Conservation (phyloP, 2,329 filamentous ascomycete species). For the Samsoniella hepiali region DNA sequence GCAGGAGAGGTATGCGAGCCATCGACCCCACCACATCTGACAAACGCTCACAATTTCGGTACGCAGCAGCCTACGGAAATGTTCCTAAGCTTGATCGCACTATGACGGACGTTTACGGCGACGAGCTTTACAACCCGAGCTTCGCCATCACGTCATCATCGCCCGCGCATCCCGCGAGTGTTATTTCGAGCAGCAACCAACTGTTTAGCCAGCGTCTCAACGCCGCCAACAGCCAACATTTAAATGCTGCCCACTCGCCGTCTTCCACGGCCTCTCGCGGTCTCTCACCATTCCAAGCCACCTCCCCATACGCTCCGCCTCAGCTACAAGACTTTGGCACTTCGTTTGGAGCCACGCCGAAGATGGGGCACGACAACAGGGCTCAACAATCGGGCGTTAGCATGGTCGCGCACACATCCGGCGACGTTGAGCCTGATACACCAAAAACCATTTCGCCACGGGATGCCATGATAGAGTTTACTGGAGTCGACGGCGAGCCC, state of each 20-base stretch:
- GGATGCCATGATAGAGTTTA: conserved; percentile 83
- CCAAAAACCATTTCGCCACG: conserved; percentile 94
- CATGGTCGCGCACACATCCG: conserved; percentile 39
- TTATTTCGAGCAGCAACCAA: conserved; percentile 50
- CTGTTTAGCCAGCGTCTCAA: conserved; percentile 74
- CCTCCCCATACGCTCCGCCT: conserved; percentile 57
- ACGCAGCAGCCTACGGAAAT: conserved; percentile 54
- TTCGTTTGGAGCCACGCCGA: conserved; percentile 42
- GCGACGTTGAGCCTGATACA: conserved; percentile 43
- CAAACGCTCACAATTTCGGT: conserved; percentile 58
- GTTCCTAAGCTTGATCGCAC: conserved; percentile 79
- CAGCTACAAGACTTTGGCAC: conserved; percentile 42
- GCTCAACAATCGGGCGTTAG: conserved; percentile 55
- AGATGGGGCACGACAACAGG: conserved; percentile 59
- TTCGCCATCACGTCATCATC: conserved; percentile 58
- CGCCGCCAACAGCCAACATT: conserved; percentile 71
- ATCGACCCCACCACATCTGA: conserved; percentile 13
- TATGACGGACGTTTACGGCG: conserved; percentile 79
- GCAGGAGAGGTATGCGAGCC: conserved; percentile 51
- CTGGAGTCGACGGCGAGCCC: conserved; percentile 67
- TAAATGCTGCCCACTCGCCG: conserved; percentile 56
- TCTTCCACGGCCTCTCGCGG: conserved; percentile 54
- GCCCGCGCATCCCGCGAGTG: conserved; percentile 43
- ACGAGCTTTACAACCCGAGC: conserved; percentile 77
- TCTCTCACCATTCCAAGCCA: conserved; percentile 77